Evolutionary conservation across 257 asterid species (phyloP), one percentile per base, ranked within the genome.

Genomic region (Nicotiana sylvestris): DNA sequence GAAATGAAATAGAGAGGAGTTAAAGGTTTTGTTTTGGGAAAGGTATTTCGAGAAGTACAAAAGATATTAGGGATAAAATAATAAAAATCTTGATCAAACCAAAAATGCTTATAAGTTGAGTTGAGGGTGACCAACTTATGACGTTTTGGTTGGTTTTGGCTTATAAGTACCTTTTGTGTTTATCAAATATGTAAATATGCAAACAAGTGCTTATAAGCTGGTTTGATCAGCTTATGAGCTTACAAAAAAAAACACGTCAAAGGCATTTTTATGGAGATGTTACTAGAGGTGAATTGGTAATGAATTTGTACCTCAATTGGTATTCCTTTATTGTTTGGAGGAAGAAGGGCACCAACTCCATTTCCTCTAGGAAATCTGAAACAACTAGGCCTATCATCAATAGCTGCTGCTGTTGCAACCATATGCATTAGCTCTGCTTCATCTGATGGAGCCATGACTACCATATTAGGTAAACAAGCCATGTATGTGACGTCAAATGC

Each of bases 391-490:
- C 98, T 85, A 12, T 93, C 98, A 32, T 93, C 96, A 43, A 93
- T 92, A 4, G 81, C 82, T 37, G 90, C 98, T 27, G 97, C 97
- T n/a, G 98, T 93, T 9, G 95, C 94, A 70, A 93, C 90, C 93
- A 93, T 92, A 66, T 91, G 97, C 93, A 92, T 91, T 4, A 93
- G 92, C 91, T 93, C 98, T 10, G 92, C 93, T 86, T 93, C 98
- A 33, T 93, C 98, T 0, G 97, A 87, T 6, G 98, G 96, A 61
- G 98, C 98, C 98, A 93, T 93, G 66, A 93, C 97, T 27, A 93
- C 87, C 98, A 93, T 92, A 87, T 93, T 92, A 6, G 98, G 98
- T 85, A 93, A 83, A 84, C 98, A 93, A 7, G 98, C 94, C 98
- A 93, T 91, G 77, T 87, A 93, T 1, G 98, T 81, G 16, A 93